These are phyloP conservation scores for Nepenthes mirabilis DNA, from an alignment of 148 eudicot species.

Conservation along the genomic window DNA sequence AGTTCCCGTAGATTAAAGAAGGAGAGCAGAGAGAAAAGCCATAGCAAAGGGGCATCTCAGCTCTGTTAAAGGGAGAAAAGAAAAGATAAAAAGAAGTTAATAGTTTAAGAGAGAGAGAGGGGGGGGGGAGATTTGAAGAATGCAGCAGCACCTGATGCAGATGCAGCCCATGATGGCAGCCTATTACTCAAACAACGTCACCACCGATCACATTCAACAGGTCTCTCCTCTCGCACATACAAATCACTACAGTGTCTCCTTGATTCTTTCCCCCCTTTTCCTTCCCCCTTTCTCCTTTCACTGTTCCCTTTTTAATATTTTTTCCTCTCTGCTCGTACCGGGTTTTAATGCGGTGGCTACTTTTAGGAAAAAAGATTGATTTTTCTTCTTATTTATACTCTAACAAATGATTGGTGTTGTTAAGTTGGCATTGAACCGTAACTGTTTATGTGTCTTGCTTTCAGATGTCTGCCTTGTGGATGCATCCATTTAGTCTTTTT, in stretches of 20 bases:
- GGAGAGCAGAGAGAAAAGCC: not conserved
- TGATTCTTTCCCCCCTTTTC: not conserved
- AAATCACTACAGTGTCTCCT: not conserved
- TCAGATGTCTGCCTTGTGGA: no score
- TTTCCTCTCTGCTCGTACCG: not conserved
- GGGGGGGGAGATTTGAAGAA: slow-evolving; percentile 10
- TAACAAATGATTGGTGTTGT: no score
- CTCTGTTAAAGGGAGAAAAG: not conserved
- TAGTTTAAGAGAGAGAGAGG: not conserved
- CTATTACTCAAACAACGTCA: slow-evolving; percentile 85
- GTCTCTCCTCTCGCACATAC: slow-evolving; percentile 13
- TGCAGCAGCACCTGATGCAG: slow-evolving; percentile 99
- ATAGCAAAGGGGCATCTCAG: no score
- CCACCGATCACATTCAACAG: slow-evolving; percentile 96
- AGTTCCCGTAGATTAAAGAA: not conserved
- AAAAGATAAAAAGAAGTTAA: not conserved
- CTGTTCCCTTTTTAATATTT: not conserved
- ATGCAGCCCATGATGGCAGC: slow-evolving; percentile 98
- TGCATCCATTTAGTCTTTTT: no score
- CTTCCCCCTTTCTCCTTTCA: not conserved
- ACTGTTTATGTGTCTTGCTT: no score
- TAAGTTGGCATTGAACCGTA: no score
- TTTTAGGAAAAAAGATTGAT: not conserved
- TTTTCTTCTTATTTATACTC: no score
- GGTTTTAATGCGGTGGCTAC: no score